Evolutionary conservation across 192 early-diverging fungal genomes (phyloP).

Genomic region (Ambispora gerdemannii): DNA sequence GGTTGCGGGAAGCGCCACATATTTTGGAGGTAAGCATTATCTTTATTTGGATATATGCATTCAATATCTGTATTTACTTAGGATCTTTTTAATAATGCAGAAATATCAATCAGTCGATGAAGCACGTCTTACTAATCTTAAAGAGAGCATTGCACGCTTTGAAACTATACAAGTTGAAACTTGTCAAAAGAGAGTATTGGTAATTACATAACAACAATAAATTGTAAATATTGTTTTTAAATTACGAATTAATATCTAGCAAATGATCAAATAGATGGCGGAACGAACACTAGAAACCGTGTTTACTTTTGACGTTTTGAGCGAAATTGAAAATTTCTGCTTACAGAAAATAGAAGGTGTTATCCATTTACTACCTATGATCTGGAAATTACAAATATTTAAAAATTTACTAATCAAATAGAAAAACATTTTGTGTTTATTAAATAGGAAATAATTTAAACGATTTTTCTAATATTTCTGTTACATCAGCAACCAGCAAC

Average conservation of each 20-base stretch:
- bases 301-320: not conserved
- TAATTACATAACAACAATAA: slow-evolving; percentile 21
- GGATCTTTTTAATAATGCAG: slow-evolving; percentile 25
- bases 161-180: slow-evolving; percentile 40
- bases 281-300: slow-evolving; percentile 3
- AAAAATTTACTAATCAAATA: no score
- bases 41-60: not conserved
- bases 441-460: no score
- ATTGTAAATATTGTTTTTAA: no score
- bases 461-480: no score
- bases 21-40: slow-evolving; percentile 9
- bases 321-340: slow-evolving; percentile 19
- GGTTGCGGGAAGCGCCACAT: slow-evolving; percentile 19
- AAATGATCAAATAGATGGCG: no score
- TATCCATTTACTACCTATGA: no score
- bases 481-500: no score
- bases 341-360: not conserved
- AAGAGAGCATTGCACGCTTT: slow-evolving; percentile 34
- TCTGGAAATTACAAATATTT: no score
- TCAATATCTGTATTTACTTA: not conserved
- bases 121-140: slow-evolving; percentile 35
- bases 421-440: no score
- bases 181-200: slow-evolving; percentile 34
- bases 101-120: slow-evolving; percentile 42
- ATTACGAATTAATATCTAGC: no score